Percentiles rank a stretch among this genome's conserved stretches.
These are phyloP conservation scores for Clitopilus hobsonii DNA, from an alignment of 768 basidiomycete species.

Conservation along the genomic window DNA sequence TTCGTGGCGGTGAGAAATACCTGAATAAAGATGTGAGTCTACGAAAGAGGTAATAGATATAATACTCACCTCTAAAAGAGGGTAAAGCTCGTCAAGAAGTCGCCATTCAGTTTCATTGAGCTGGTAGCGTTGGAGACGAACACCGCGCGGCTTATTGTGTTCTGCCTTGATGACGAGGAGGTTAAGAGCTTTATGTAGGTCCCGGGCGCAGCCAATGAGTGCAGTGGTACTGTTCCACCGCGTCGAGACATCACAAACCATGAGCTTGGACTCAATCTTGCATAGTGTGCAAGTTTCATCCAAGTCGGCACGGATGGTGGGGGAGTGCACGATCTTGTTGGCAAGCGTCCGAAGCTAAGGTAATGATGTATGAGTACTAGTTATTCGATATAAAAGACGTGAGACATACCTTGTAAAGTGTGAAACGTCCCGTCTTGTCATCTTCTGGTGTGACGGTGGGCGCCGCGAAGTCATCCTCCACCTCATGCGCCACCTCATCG, in stretches of 20 bases:
- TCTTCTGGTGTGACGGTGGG: neutral
- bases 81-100: constrained; percentile 11
- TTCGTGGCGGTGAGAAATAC: constrained; percentile 10
- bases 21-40: neutral
- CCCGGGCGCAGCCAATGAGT: constrained; percentile 10
- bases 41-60: neutral
- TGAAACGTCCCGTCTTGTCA: constrained; percentile 1
- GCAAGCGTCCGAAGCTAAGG: constrained; percentile 13
- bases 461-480: neutral
- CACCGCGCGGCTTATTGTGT: constrained; percentile 9
- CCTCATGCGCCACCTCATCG: constrained; percentile 1
- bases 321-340: constrained; percentile 16
- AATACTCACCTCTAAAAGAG: constrained; percentile 10
- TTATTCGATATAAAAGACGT: too few relatives aligned
- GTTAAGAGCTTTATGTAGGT: constrained; percentile 11
- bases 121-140: constrained; percentile 9
- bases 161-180: constrained; percentile 8
- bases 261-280: constrained; percentile 8
- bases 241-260: constrained; percentile 12
- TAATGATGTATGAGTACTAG: too few relatives aligned
- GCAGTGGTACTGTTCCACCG: constrained; percentile 18
- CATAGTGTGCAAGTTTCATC: constrained; percentile 3
- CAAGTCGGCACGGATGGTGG: constrained; percentile 12
- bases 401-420: constrained; percentile 3
- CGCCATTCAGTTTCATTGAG: constrained; percentile 15